Conservation (phyloP, 805 yeast genomes). For the Barnettozyma pratensis region DNA sequence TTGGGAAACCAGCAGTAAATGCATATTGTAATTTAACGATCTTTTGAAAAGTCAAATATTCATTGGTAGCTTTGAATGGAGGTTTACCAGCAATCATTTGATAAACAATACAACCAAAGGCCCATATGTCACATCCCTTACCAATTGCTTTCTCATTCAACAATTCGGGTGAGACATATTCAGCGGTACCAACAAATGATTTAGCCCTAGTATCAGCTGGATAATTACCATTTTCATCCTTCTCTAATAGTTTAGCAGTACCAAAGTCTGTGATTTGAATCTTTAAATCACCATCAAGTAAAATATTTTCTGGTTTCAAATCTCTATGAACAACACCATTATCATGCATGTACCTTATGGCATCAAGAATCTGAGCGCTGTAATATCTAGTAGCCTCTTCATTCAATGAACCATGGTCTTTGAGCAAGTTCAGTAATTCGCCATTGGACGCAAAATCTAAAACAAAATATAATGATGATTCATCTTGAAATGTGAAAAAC, state of each 20-base stretch:
- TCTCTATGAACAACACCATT: constrained; percentile 79
- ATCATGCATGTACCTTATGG: constrained; percentile 64
- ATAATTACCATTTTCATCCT: constrained; percentile 44
- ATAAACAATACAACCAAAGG: constrained; percentile 91
- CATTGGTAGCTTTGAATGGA: constrained; percentile 81
- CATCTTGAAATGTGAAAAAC: constrained; percentile 78
- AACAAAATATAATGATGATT: constrained; percentile 64
- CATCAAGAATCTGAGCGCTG: constrained; percentile 70
- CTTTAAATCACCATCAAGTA: constrained; percentile 55
- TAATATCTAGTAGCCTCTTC: constrained; percentile 67
- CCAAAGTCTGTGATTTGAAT: constrained; percentile 80
- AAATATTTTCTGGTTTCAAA: constrained; percentile 77
- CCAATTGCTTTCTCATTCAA: constrained; percentile 76
- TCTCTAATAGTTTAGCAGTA: constrained; percentile 68
- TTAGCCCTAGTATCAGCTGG: constrained; percentile 67
- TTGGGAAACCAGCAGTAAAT: constrained; percentile 80
- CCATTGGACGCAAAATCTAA: constrained; percentile 79
- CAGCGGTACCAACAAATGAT: constrained; percentile 92
- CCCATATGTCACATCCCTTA: constrained; percentile 96
- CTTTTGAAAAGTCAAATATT: constrained; percentile 76
- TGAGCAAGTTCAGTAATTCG: constrained; percentile 62
- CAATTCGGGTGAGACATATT: constrained; percentile 86
- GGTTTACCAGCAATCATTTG: constrained; percentile 95
- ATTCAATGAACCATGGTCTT: constrained; percentile 62
- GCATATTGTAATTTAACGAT: constrained; percentile 77